Percentiles rank a stretch among this genome's conserved stretches.
Evolutionary conservation across 257 asterid species (phyloP).

Genomic region (Echites panduratus): DNA sequence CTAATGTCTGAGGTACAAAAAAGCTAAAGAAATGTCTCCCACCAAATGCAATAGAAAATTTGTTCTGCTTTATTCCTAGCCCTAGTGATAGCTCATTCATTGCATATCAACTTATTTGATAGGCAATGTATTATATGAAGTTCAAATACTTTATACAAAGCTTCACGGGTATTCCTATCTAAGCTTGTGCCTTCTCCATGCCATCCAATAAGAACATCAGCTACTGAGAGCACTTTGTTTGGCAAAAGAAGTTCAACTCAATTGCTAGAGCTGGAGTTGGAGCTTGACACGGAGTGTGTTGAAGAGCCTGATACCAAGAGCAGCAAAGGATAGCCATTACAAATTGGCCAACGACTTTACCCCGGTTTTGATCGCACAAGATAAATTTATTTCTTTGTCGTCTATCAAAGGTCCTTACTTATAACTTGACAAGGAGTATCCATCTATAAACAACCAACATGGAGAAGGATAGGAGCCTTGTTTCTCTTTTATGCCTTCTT

Average conservation of each 20-base stretch:
- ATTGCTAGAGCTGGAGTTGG: slow-evolving; percentile 13
- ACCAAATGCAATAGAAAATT: not conserved
- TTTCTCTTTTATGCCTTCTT: not conserved
- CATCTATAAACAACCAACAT: not conserved
- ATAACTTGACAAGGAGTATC: not conserved
- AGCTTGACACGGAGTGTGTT: slow-evolving; percentile 1
- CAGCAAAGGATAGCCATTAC: slow-evolving; percentile 14
- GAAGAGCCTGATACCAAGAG: slow-evolving; percentile 18
- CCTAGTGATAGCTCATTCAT: not conserved
- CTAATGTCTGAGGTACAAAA: not conserved
- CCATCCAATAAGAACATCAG: not conserved
- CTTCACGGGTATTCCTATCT: not conserved
- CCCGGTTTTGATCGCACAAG: not conserved
- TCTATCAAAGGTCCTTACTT: not conserved
- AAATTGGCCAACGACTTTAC: not conserved
- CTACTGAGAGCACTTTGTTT: not conserved
- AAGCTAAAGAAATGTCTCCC: not conserved
- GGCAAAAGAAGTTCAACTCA: slow-evolving; percentile 6
- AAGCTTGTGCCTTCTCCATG: not conserved
- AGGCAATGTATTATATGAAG: not conserved
- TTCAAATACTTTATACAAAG: not conserved
- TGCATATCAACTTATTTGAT: not conserved
- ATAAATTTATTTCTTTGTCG: not conserved
- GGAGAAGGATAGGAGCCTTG: not conserved
- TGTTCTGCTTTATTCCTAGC: not conserved